Evolutionary conservation across 805 yeast species (phyloP).

Genomic region (Kodamaea leandrae): DNA sequence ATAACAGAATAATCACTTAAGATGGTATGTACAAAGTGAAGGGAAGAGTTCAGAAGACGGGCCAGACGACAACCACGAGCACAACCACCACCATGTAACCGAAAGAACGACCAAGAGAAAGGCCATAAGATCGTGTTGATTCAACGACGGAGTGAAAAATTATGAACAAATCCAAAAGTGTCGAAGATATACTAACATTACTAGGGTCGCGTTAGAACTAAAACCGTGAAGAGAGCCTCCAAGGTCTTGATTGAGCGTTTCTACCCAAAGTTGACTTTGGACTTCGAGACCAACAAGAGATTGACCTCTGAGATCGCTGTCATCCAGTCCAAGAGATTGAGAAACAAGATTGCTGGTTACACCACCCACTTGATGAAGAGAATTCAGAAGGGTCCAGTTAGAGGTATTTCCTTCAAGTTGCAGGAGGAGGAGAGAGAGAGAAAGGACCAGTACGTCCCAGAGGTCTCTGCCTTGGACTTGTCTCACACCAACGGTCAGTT

Average conservation of each 20-base stretch:
- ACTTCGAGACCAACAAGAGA: constrained; percentile 99
- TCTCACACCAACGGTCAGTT: constrained; percentile 93
- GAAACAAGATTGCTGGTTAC: constrained; percentile 99
- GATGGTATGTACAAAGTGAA: constrained; percentile 9
- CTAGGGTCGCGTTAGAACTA: constrained; percentile 99
- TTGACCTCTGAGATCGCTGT: constrained; percentile 97
- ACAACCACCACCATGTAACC: no score
- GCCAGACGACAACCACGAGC: no score
- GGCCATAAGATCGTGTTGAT: not conserved
- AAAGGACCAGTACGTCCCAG: constrained; percentile 99
- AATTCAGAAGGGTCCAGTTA: constrained; percentile 99
- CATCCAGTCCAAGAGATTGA: constrained; percentile 98
- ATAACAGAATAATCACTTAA: constrained; percentile 9
- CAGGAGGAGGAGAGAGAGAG: constrained; percentile 99
- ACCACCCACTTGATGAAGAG: constrained; percentile 99
- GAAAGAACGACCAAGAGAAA: no score
- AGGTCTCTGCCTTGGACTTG: constrained; percentile 98
- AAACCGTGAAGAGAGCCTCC: constrained; percentile 99
- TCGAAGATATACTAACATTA: constrained; percentile 25
- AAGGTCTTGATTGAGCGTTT: constrained; percentile 98
- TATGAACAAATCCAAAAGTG: not conserved
- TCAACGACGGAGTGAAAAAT: not conserved
- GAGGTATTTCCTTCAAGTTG: constrained; percentile 99
- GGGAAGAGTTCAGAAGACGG: no score
- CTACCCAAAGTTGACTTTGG: constrained; percentile 99